phyloP scores from a whole-genome alignment of 2,329 filamentous ascomycete species.

The Penicillium sp. region DNA sequence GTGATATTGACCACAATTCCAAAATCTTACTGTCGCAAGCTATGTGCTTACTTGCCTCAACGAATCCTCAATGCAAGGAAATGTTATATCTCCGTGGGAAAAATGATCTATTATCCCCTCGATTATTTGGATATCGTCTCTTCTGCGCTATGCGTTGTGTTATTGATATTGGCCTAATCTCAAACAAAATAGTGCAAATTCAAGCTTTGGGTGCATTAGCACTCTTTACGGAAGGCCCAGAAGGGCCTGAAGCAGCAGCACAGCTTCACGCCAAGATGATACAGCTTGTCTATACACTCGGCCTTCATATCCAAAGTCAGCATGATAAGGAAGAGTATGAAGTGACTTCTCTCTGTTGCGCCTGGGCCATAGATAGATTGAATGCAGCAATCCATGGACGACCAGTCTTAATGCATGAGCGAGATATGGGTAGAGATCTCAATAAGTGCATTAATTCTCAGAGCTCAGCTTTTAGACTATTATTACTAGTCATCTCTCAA shows the following conservation, averaged over 20 bases:
- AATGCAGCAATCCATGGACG: constrained; percentile 59
- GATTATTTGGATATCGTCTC: not conserved
- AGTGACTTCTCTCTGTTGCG: constrained; percentile 45
- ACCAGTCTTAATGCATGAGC: constrained; percentile 57
- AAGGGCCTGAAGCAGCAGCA: constrained; percentile 54
- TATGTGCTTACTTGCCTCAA: constrained; percentile 53
- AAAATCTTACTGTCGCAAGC: constrained; percentile 48
- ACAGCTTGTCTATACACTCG: constrained; percentile 56
- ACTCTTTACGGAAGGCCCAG: constrained; percentile 54
- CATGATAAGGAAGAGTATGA: not conserved
- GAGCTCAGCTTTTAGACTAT: constrained; percentile 54
- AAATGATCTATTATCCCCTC: not conserved
- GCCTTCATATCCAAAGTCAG: constrained; percentile 49
- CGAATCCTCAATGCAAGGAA: constrained; percentile 44
- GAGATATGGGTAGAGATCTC: constrained; percentile 55
- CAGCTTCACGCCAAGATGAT: constrained; percentile 53
- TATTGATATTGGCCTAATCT: constrained; percentile 20
- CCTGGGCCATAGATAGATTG: constrained; percentile 60
- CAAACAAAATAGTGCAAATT: constrained; percentile 52
- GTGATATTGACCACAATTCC: constrained; percentile 20
- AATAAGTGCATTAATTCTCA: constrained; percentile 51
- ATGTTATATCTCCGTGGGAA: constrained; percentile 32
- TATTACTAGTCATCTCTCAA: constrained; percentile 53
- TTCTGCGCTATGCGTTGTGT: constrained; percentile 9
- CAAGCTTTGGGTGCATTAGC: constrained; percentile 54